phyloP scores from a whole-genome alignment of 495 filamentous ascomycete genomes.

The Annulohypoxylon bovei region DNA sequence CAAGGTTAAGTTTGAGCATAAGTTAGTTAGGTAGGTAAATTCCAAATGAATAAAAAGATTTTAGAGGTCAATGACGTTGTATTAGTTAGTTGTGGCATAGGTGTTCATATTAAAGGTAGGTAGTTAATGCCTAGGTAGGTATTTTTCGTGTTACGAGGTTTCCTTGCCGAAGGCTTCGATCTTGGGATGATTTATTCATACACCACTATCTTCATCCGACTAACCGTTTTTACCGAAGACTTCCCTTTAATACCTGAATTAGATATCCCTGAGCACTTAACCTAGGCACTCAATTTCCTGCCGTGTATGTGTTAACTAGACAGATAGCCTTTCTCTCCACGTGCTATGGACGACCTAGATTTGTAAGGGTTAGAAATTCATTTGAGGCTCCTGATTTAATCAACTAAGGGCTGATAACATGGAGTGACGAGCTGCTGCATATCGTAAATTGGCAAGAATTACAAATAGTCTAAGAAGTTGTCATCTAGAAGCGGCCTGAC shows the following conservation, averaged over 20 bases:
- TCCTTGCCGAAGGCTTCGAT: background rate
- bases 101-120: too few species aligned
- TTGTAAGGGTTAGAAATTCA: background rate
- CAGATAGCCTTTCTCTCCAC: background rate
- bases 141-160: background rate
- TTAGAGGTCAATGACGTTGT: too few species aligned
- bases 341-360: background rate
- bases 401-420: background rate
- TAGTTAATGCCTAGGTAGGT: background rate
- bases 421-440: background rate
- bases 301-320: background rate
- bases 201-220: background rate
- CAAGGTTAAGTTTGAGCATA: too few species aligned
- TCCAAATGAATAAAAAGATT: too few species aligned
- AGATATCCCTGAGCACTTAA: background rate
- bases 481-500: background rate
- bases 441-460: background rate
- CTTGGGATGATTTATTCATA: background rate
- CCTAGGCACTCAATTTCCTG: background rate
- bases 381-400: background rate
- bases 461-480: background rate
- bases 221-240: background rate
- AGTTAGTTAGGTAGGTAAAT: too few species aligned
- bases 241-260: background rate
- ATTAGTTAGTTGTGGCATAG: too few species aligned